phyloP scores from a whole-genome alignment of 805 yeast genomes.

The Candida pseudoglaebosa region DNA sequence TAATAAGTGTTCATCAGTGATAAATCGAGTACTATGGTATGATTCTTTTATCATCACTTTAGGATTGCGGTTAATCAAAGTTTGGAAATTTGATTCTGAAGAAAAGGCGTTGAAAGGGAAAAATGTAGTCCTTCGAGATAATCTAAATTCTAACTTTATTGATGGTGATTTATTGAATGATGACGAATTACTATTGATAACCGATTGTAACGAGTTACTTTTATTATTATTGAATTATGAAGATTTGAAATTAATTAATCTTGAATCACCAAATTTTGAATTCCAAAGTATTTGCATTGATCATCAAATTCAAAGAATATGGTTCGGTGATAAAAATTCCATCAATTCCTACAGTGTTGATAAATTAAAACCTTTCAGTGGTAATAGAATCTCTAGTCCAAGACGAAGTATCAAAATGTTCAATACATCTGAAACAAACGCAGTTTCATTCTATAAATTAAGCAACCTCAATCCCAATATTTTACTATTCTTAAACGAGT shows the following conservation, averaged over 20 bases:
- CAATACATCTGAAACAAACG: constrained; percentile 11
- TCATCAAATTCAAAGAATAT: constrained; percentile 16
- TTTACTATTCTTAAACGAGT: constrained; percentile 30
- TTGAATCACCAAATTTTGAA: constrained; percentile 15
- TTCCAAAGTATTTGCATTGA: constrained; percentile 19
- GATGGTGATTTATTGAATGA: constrained; percentile 30
- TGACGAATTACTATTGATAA: constrained; percentile 33
- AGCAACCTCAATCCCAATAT: constrained; percentile 17
- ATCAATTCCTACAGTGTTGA: constrained; percentile 10
- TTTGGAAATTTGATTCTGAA: constrained; percentile 49
- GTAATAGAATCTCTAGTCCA: constrained; percentile 7
- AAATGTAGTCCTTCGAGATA: constrained; percentile 51
- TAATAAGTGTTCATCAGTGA: constrained; percentile 59
- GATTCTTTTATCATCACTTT: constrained; percentile 46
- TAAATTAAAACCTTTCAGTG: constrained; percentile 10
- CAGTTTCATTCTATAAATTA: constrained; percentile 23
- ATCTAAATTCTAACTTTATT: constrained; percentile 48
- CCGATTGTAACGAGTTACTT: constrained; percentile 31
- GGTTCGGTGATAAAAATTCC: constrained; percentile 19
- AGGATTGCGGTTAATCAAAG: constrained; percentile 58
- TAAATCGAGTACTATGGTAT: constrained; percentile 57
- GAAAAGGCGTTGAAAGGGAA: constrained; percentile 47
- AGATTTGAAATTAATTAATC: constrained; percentile 13
- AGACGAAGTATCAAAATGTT: constrained; percentile 20
- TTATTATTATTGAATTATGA: constrained; percentile 23